Evolutionary conservation across 805 yeast genomes (phyloP), one percentile per base, ranked within the genome.

Genomic region (Danielia oregonensis): DNA sequence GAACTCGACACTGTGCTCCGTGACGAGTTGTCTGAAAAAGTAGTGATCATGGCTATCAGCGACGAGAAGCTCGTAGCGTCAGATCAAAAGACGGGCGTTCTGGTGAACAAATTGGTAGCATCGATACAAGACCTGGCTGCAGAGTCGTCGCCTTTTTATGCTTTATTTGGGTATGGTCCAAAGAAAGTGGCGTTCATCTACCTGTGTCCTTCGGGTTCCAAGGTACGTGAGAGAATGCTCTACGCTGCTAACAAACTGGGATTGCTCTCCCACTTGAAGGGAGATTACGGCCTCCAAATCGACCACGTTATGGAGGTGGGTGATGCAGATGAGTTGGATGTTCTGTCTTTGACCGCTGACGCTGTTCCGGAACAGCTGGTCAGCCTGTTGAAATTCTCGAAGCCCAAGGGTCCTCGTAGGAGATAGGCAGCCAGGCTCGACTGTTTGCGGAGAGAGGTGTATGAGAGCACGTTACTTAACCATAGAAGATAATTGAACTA

Each of bases 191-290:
- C 75, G 22, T 88, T 91, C 56, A 76, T 89, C 21, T 86, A 86
- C 55, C 72, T 91, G 6, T 89, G 96, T 58, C 97, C 98, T 3
- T 78, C 94, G 0, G 88, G 89, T 1, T 82, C 96, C 27, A 81
- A 79, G 59, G 93, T 93, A 26, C 84, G 82, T 57, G 93, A 88
- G 33, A 74, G 97, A 49, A 91, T 91, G 97, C 57, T 88, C 32
- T 87, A 88, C 52, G 97, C 98, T 1, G 76, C 95, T 3, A 82
- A 82, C 42, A 82, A 79, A 52, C 70, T 68, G 33, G 83, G 82
- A 6, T 70, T 83, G 35, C 58, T 79, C 22, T 68, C 65, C 29
- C 68, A 72, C 38, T 62, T 84, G 52, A 66, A 70, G 40, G 54
- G 53, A 1, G 46, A 70, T 23, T 52, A 55, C 7, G 36, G 36